A percentile compares a stretch with the other conserved stretches of the same genome.
Evolutionary conservation across 2,329 filamentous ascomycete genomes (phyloP).

Genomic region (Parafenestella ontariensis): DNA sequence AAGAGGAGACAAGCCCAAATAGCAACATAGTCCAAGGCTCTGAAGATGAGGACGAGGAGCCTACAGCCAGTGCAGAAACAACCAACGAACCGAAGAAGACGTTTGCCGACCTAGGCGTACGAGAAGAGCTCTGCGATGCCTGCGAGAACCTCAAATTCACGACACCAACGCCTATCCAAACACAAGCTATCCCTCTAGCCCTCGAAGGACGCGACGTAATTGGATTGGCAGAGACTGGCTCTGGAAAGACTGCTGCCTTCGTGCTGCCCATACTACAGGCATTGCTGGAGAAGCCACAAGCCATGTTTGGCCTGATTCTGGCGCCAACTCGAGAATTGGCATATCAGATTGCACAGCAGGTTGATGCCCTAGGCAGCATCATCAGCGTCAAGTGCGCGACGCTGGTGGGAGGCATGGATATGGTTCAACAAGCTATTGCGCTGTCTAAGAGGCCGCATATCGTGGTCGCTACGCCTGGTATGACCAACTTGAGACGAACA

Average conservation of each 20-base stretch:
- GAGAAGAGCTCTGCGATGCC: constrained; percentile 87
- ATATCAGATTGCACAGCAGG: constrained; percentile 85
- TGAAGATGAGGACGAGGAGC: constrained; percentile 2
- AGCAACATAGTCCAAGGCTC: not conserved
- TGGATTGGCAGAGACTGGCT: constrained; percentile 92
- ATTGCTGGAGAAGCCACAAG: constrained; percentile 84
- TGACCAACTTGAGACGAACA: not conserved
- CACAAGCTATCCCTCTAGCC: constrained; percentile 81
- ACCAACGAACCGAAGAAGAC: constrained; percentile 60
- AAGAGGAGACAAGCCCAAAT: not conserved
- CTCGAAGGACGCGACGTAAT: constrained; percentile 86
- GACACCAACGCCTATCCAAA: constrained; percentile 86
- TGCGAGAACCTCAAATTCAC: constrained; percentile 85
- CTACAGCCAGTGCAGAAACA: constrained; percentile 31
- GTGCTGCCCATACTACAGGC: constrained; percentile 89
- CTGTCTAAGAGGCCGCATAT: constrained; percentile 97
- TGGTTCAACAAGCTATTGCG: constrained; percentile 89
- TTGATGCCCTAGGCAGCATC: constrained; percentile 84
- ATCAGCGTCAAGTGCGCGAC: constrained; percentile 88
- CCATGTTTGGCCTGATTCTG: constrained; percentile 86
- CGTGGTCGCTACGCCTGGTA: constrained; percentile 82
- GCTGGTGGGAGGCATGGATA: constrained; percentile 93
- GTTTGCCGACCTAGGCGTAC: constrained; percentile 78
- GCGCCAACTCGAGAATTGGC: constrained; percentile 94
- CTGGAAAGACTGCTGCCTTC: constrained; percentile 95